Conservation (phyloP, 2,329 filamentous ascomycete genomes). For the Aureobasidium sp. region DNA sequence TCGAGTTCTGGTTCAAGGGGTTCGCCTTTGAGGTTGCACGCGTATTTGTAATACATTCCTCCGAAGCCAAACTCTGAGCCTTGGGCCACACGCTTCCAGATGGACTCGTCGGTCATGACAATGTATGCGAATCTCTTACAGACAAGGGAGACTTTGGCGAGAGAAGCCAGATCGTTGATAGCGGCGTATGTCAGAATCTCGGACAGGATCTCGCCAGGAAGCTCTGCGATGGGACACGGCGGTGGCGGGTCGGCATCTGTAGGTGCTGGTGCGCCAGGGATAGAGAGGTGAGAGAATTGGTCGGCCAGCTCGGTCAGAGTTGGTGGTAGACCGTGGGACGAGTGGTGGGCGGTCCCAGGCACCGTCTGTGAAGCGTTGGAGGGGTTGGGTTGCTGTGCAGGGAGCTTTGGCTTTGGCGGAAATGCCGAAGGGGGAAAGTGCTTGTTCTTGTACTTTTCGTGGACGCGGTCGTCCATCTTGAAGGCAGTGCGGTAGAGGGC, state of each 20-base stretch:
- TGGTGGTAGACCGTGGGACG: slow-evolving; percentile 46
- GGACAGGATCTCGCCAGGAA: slow-evolving; percentile 78
- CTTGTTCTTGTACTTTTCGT: slow-evolving; percentile 82
- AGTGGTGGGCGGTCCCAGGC: slow-evolving; percentile 48
- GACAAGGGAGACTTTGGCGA: slow-evolving; percentile 66
- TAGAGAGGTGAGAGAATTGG: slow-evolving; percentile 63
- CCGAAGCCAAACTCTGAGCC: slow-evolving; percentile 67
- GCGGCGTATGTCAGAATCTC: slow-evolving; percentile 71
- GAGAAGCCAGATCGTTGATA: slow-evolving; percentile 64
- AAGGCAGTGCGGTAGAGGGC: slow-evolving; percentile 85
- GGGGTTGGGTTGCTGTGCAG: slow-evolving; percentile 30
- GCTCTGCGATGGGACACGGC: slow-evolving; percentile 66
- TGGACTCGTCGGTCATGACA: slow-evolving; percentile 70
- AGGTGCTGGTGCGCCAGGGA: slow-evolving; percentile 57
- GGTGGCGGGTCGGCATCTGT: slow-evolving; percentile 65
- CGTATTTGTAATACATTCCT: slow-evolving; percentile 75
- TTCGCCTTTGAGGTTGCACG: slow-evolving; percentile 49
- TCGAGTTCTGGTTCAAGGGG: slow-evolving; percentile 24
- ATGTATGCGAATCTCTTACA: slow-evolving; percentile 85
- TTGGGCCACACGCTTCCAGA: slow-evolving; percentile 73
- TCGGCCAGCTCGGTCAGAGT: slow-evolving; percentile 59
- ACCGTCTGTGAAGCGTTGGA: slow-evolving; percentile 46
- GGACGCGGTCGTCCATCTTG: slow-evolving; percentile 74
- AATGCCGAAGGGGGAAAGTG: slow-evolving; percentile 64
- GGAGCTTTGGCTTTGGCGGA: slow-evolving; percentile 37